phyloP scores from a whole-genome alignment of 306 rosid species.

The Quercus rubra region DNA sequence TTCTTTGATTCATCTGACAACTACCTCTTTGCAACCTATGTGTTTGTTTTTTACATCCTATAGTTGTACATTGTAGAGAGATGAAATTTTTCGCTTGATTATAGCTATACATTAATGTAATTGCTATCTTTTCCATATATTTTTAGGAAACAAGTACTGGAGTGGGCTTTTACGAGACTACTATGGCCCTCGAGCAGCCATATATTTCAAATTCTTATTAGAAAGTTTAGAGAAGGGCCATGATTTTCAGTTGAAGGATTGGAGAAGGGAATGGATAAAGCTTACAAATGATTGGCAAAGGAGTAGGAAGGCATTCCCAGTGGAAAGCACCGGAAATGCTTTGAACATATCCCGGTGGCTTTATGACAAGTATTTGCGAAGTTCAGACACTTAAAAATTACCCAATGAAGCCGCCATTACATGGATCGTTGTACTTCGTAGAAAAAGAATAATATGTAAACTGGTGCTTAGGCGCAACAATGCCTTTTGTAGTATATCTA shows the following conservation, averaged over 20 bases:
- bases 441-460: not conserved
- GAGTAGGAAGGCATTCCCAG: constrained; percentile 48
- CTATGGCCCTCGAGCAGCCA: constrained; percentile 84
- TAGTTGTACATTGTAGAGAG: not conserved
- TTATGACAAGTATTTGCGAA: constrained; percentile 48
- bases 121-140: not conserved
- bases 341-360: constrained; percentile 56
- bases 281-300: constrained; percentile 86
- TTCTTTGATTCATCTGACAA: not conserved
- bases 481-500: not conserved
- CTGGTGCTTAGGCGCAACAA: not conserved
- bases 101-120: not conserved
- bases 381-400: constrained; percentile 16
- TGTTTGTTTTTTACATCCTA: not conserved
- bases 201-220: constrained; percentile 63
- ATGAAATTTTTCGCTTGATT: not conserved
- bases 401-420: constrained; percentile 9
- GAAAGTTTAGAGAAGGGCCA: constrained; percentile 53
- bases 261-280: constrained; percentile 91
- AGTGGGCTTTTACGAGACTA: constrained; percentile 76
- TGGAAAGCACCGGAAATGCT: constrained; percentile 56
- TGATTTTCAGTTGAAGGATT: constrained; percentile 50
- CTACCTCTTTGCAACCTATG: not conserved
- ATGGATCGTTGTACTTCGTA: not conserved
- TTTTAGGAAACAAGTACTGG: constrained; percentile 85